Evolutionary conservation across 169 alveolate species (phyloP).

Genomic region (Plasmodium coatneyi): DNA sequence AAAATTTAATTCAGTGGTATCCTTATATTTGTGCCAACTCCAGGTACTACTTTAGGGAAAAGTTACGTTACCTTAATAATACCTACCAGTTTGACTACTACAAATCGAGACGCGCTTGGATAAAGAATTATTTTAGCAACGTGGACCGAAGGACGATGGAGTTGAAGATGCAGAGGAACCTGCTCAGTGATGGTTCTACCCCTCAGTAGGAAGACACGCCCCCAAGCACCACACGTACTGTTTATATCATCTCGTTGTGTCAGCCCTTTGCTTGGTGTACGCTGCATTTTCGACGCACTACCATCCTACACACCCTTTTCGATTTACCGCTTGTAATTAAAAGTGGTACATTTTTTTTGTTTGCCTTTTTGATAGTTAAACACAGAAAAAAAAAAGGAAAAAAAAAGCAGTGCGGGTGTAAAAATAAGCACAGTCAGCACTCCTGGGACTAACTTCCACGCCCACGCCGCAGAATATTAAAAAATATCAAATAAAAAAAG

Average conservation of each 20-base stretch:
- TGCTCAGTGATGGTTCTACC: neutral
- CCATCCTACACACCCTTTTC: neutral
- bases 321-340: neutral
- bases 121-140: conserved; percentile 39
- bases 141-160: conserved; percentile 23
- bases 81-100: conserved; percentile 48
- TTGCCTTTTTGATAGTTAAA: neutral
- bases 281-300: neutral
- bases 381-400: neutral
- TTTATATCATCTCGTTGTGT: too few relatives aligned
- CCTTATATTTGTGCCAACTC: conserved; percentile 85
- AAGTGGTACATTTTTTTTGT: neutral
- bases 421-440: neutral
- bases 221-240: neutral
- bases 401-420: neutral
- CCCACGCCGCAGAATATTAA: neutral
- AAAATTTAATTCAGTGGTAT: conserved; percentile 82
- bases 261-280: neutral
- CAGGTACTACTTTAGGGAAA: conserved; percentile 80
- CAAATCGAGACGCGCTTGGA: conserved; percentile 47
- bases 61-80: conserved; percentile 14
- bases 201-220: neutral
- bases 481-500: neutral
- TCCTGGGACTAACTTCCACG: neutral
- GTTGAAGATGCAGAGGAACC: conserved; percentile 24